Evolutionary conservation across 345 rosid species (phyloP).

Genomic region (Viola odorata): DNA sequence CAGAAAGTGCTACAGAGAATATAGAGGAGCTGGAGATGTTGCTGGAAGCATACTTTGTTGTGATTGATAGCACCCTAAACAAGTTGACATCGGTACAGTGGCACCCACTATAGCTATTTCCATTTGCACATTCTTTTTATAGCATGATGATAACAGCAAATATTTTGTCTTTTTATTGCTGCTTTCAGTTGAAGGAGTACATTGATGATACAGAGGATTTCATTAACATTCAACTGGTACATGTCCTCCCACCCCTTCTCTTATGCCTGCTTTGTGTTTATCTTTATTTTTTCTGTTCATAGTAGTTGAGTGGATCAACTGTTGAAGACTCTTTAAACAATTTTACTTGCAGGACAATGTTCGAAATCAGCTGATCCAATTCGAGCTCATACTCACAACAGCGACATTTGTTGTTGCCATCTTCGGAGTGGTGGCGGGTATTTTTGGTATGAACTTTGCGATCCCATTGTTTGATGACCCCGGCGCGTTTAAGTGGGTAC

Average conservation of each 20-base stretch:
- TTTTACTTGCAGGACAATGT: slow-evolving; percentile 71
- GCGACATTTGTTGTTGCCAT: slow-evolving; percentile 94
- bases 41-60: slow-evolving; percentile 97
- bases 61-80: slow-evolving; percentile 91
- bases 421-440: slow-evolving; percentile 94
- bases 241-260: neutral
- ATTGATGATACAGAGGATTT: slow-evolving; percentile 97
- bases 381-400: slow-evolving; percentile 84
- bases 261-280: neutral
- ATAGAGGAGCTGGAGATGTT: slow-evolving; percentile 98
- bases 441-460: slow-evolving; percentile 88
- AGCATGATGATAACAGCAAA: neutral
- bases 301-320: too few relatives aligned
- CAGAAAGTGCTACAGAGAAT: slow-evolving; percentile 62
- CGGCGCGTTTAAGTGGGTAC: slow-evolving; percentile 85
- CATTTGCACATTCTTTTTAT: neutral
- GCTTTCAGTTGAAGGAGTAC: slow-evolving; percentile 87
- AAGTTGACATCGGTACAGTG: slow-evolving; percentile 81
- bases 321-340: too few relatives aligned
- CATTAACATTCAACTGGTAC: slow-evolving; percentile 82
- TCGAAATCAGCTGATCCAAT: slow-evolving; percentile 93
- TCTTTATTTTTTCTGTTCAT: neutral
- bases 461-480: slow-evolving; percentile 63
- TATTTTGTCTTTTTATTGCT: slow-evolving; percentile 4
- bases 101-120: neutral